phyloP scores from a whole-genome alignment of 345 rosid species.

The Eucalyptus regnans region DNA sequence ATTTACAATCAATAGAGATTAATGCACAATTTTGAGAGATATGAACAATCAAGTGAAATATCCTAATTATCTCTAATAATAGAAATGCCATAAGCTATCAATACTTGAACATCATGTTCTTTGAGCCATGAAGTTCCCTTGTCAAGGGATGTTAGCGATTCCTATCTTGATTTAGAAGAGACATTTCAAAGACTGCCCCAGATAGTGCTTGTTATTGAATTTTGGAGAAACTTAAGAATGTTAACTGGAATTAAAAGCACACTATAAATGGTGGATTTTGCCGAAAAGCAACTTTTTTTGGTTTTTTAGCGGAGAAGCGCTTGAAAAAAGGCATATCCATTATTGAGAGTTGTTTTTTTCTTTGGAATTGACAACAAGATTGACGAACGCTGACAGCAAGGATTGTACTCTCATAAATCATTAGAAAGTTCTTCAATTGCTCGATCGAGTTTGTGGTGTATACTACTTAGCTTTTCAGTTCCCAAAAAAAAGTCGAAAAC shows the following conservation, averaged over 20 bases:
- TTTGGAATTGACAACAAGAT: background rate
- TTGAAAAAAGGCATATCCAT: background rate
- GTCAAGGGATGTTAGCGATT: background rate
- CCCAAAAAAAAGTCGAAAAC: background rate
- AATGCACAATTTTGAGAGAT: background rate
- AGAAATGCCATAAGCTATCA: background rate
- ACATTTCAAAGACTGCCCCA: background rate
- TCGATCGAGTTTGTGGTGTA: rapidly evolving
- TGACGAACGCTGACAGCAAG: too few species aligned
- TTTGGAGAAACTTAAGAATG: background rate
- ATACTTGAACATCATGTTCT: background rate
- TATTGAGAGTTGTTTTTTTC: background rate
- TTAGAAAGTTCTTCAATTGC: background rate
- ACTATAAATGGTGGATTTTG: background rate
- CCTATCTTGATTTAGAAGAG: background rate
- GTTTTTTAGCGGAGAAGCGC: background rate
- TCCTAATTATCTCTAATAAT: background rate
- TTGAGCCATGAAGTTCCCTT: background rate
- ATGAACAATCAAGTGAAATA: background rate
- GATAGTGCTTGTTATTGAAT: background rate
- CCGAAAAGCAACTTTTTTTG: background rate
- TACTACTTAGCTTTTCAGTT: background rate
- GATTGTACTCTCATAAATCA: background rate
- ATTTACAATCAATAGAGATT: background rate
- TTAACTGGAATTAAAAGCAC: background rate